Percentiles rank a stretch among this genome's conserved stretches.
phyloP scores from a whole-genome alignment of 1,284 basidiomycete species.

The Ceratobasidium sp. region DNA sequence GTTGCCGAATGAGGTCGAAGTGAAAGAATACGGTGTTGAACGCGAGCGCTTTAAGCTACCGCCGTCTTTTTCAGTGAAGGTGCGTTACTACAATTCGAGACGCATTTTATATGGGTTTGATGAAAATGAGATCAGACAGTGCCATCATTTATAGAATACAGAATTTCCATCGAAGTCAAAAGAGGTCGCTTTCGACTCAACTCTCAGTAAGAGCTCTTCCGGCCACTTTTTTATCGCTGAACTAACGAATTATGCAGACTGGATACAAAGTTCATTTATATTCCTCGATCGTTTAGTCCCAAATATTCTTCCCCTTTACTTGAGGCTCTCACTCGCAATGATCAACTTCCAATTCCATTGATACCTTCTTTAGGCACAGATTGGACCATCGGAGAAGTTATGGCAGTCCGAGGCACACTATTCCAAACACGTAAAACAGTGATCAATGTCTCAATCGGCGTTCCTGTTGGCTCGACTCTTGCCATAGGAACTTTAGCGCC shows the following conservation, averaged over 20 bases:
- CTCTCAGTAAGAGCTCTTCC: not conserved
- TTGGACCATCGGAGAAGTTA: not conserved
- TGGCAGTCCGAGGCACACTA: not conserved
- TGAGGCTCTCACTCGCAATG: not conserved
- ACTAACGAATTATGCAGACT: too few species aligned
- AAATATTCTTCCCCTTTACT: not conserved
- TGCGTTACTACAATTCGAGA: not conserved
- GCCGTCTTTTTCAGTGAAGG: slow-evolving; percentile 29
- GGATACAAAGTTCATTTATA: too few species aligned
- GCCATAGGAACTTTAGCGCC: slow-evolving; percentile 17
- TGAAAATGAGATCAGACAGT: not conserved
- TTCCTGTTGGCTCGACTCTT: not conserved
- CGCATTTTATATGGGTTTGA: too few species aligned
- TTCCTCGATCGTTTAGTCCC: too few species aligned
- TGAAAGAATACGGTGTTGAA: slow-evolving; percentile 3
- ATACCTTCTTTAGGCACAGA: too few species aligned
- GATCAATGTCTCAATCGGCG: not conserved
- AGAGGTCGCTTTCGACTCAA: slow-evolving; percentile 17
- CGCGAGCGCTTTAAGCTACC: slow-evolving; percentile 4
- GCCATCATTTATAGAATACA: slow-evolving; percentile 28
- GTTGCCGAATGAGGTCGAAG: not conserved
- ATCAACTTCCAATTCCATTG: not conserved
- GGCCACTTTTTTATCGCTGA: too few species aligned
- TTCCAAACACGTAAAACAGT: not conserved
- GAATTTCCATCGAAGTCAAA: slow-evolving; percentile 2